Conservation (phyloP, 192 early-diverging fungal genomes). For the Coemansia sp. region DNA sequence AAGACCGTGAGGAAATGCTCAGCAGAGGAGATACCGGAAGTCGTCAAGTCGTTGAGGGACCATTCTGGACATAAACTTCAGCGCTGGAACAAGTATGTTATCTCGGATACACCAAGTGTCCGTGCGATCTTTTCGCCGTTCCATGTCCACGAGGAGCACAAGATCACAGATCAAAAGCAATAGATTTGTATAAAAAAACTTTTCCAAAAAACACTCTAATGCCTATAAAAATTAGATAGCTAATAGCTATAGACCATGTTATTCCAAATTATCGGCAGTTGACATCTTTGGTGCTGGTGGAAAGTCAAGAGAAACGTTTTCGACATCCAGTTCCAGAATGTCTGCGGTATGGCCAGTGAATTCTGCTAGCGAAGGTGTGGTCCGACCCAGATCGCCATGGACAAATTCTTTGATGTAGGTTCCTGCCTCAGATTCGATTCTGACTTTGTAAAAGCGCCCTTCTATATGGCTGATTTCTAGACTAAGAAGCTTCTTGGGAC, state of each 20-base stretch:
- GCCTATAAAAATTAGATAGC: background rate
- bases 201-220: conserved; percentile 3
- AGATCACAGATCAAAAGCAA: conserved; percentile 52
- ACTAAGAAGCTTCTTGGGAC: conserved; percentile 57
- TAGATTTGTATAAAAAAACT: background rate
- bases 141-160: conserved; percentile 63
- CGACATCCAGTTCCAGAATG: conserved; percentile 83
- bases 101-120: conserved; percentile 76
- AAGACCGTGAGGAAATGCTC: conserved; percentile 68
- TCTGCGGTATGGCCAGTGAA: conserved; percentile 68
- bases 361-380: conserved; percentile 65
- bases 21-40: conserved; percentile 60
- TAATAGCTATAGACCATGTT: background rate
- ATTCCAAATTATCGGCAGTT: background rate
- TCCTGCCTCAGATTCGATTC: conserved; percentile 82
- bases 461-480: conserved; percentile 56
- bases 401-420: conserved; percentile 94
- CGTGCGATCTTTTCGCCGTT: conserved; percentile 85
- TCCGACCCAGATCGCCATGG: conserved; percentile 89
- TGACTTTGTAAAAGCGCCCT: conserved; percentile 60
- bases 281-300: conserved; percentile 55
- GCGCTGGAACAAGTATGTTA: conserved; percentile 67
- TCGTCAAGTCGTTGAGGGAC: conserved; percentile 63
- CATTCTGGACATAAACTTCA: conserved; percentile 62
- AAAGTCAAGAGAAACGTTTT: conserved; percentile 83